A percentile compares a stretch with the other conserved stretches of the same genome.
phyloP scores from a whole-genome alignment of 495 filamentous ascomycete genomes.

The Achaetomiella virescens region DNA sequence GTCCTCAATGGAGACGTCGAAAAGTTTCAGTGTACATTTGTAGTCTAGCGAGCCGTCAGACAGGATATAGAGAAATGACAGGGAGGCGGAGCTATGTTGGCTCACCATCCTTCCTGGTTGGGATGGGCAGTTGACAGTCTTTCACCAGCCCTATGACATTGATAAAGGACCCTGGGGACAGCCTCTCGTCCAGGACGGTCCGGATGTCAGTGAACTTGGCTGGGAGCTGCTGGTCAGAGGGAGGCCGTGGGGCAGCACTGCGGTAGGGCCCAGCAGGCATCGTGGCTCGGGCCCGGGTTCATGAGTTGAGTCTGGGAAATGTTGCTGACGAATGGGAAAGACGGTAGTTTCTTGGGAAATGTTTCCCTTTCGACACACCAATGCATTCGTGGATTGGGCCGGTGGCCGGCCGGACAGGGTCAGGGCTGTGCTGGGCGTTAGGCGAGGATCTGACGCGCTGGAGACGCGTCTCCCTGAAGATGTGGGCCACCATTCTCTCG shows the following conservation, averaged over 20 bases:
- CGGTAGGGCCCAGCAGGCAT: not conserved
- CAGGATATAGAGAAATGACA: not conserved
- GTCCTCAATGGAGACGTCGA: slow-evolving; percentile 35
- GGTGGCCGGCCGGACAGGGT: too few species aligned
- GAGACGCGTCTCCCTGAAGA: not conserved
- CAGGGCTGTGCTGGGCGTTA: too few species aligned
- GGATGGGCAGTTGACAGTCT: slow-evolving; percentile 40
- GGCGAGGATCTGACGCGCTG: not conserved
- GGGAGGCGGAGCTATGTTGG: not conserved
- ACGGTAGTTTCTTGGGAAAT: too few species aligned
- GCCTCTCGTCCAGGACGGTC: slow-evolving; percentile 27
- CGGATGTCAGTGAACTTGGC: slow-evolving; percentile 24
- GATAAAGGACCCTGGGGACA: slow-evolving; percentile 27
- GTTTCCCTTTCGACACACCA: too few species aligned
- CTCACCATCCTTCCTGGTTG: slow-evolving; percentile 39
- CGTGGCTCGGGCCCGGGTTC: not conserved
- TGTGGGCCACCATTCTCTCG: not conserved
- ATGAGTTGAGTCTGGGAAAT: too few species aligned
- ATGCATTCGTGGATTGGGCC: too few species aligned
- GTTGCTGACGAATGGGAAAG: too few species aligned
- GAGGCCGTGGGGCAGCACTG: not conserved
- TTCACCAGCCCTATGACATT: slow-evolving; percentile 45
- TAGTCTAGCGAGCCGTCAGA: slow-evolving; percentile 30
- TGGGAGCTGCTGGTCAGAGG: slow-evolving; percentile 23
- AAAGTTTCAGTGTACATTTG: slow-evolving; percentile 36